Conservation (phyloP, 495 filamentous ascomycete genomes). For the Xylaria palmicola region DNA sequence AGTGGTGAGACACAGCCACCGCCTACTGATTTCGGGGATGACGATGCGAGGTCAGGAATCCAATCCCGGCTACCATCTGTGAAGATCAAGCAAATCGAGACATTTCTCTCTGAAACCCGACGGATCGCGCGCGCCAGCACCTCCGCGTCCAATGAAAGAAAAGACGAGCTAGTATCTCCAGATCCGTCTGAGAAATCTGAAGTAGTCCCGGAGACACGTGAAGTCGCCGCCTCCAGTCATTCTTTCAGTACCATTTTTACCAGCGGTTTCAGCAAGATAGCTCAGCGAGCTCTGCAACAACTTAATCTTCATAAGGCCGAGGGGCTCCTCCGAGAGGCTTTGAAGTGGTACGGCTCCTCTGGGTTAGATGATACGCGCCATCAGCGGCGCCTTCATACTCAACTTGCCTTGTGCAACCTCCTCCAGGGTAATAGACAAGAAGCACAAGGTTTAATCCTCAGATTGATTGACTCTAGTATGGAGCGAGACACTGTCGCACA, state of each 20-base stretch:
- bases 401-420: slow-evolving; percentile 14
- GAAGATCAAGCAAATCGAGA: slow-evolving; percentile 16
- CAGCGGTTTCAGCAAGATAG: slow-evolving; percentile 16
- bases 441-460: slow-evolving; percentile 8
- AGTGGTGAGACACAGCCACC: slow-evolving; percentile 11
- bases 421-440: slow-evolving; percentile 12
- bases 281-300: slow-evolving; percentile 15
- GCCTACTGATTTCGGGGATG: slow-evolving; percentile 10
- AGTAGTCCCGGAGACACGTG: neutral
- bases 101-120: slow-evolving; percentile 8
- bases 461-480: neutral
- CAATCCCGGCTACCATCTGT: slow-evolving; percentile 10
- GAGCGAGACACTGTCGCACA: neutral
- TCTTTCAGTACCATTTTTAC: slow-evolving; percentile 12
- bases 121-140: neutral
- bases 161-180: neutral
- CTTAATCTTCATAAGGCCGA: slow-evolving; percentile 15
- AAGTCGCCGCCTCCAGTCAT: neutral
- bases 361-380: slow-evolving; percentile 7
- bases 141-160: neutral
- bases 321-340: slow-evolving; percentile 10
- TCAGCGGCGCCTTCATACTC: slow-evolving; percentile 9
- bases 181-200: neutral
- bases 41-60: slow-evolving; percentile 9
- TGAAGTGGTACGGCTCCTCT: slow-evolving; percentile 13